A percentile compares a stretch with the other conserved stretches of the same genome.
Evolutionary conservation across 768 basidiomycete genomes (phyloP).

Genomic region (Trichaptum fuscoviolaceum): DNA sequence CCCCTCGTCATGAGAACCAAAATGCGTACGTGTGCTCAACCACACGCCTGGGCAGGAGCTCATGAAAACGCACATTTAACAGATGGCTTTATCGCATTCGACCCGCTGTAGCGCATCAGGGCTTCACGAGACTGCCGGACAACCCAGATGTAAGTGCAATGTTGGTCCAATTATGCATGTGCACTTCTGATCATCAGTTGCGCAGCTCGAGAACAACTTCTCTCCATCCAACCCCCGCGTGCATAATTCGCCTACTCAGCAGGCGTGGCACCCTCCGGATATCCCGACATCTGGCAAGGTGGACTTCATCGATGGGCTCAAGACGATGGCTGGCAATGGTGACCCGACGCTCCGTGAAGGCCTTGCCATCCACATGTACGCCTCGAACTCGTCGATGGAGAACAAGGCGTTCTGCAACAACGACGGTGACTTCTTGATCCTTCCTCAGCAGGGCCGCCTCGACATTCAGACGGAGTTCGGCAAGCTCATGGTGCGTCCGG

Average conservation of each 20-base stretch:
- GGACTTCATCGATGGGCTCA: constrained; percentile 55
- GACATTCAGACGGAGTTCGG: constrained; percentile 70
- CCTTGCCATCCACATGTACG: constrained; percentile 58
- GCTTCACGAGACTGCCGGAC: constrained; percentile 48
- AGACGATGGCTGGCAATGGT: constrained; percentile 59
- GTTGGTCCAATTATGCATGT: neutral
- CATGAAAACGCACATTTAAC: constrained; percentile 2
- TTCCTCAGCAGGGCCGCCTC: constrained; percentile 59
- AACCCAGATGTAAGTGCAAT: constrained; percentile 48
- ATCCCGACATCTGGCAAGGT: constrained; percentile 39
- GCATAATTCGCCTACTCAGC: constrained; percentile 56
- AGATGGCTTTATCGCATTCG: constrained; percentile 67
- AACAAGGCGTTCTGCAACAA: constrained; percentile 56
- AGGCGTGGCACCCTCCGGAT: constrained; percentile 61
- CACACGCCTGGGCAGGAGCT: neutral
- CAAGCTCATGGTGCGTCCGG: constrained; percentile 57
- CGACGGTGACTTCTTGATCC: constrained; percentile 63
- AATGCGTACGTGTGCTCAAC: constrained; percentile 34
- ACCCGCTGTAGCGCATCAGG: constrained; percentile 62
- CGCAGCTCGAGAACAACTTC: constrained; percentile 59
- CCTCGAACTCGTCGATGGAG: constrained; percentile 55
- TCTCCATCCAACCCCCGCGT: constrained; percentile 54
- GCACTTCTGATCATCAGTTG: neutral
- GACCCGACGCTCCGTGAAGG: constrained; percentile 60
- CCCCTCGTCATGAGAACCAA: constrained; percentile 50